A percentile compares a stretch with the other conserved stretches of the same genome.
Conservation (phyloP, 2,329 filamentous ascomycete genomes). For the Alternaria sp. region DNA sequence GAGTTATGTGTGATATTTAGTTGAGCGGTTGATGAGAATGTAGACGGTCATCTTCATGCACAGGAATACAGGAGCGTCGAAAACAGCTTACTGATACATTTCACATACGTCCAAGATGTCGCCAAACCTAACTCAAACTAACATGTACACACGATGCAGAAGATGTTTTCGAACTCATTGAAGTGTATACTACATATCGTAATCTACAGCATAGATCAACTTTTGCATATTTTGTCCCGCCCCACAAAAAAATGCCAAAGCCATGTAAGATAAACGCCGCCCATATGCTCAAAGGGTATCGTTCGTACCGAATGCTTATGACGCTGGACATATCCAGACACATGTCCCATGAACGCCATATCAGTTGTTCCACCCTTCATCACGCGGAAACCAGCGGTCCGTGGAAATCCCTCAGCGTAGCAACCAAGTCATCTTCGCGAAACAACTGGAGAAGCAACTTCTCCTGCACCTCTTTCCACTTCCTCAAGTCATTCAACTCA, state of each 20-base stretch:
- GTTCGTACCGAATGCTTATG: slow-evolving; percentile 18
- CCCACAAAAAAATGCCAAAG: neutral
- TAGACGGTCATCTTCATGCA: too few relatives aligned
- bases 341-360: slow-evolving; percentile 7
- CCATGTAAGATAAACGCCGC: slow-evolving; percentile 9
- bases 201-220: neutral
- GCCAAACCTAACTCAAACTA: neutral
- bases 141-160: neutral
- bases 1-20: too few relatives aligned
- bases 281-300: slow-evolving; percentile 18
- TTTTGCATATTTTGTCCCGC: neutral
- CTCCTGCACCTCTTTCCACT: slow-evolving; percentile 69
- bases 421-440: slow-evolving; percentile 84
- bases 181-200: slow-evolving; percentile 1
- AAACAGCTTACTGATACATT: too few relatives aligned
- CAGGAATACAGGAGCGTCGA: too few relatives aligned
- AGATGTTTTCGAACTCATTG: neutral
- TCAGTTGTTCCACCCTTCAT: neutral
- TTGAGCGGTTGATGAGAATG: too few relatives aligned
- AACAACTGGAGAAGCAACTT: slow-evolving; percentile 80
- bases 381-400: slow-evolving; percentile 41
- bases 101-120: too few relatives aligned
- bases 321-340: neutral
- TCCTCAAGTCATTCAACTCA: slow-evolving; percentile 74
- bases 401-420: slow-evolving; percentile 74